phyloP scores from a whole-genome alignment of 1,284 basidiomycete genomes.

The Xerocomus nothofagi region DNA sequence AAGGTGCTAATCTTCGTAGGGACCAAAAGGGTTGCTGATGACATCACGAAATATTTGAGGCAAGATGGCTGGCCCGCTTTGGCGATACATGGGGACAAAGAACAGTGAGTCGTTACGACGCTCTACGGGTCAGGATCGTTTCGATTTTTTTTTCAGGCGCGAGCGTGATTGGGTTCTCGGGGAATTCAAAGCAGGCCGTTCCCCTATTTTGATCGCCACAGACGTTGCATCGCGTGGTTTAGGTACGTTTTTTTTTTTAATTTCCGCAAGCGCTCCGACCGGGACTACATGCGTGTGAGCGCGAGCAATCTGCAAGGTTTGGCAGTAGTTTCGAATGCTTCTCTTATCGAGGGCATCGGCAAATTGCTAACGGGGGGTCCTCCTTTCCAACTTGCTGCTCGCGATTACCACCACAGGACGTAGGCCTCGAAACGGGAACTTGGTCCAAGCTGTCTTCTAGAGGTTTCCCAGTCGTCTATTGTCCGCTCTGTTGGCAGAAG shows the following conservation, averaged over 20 bases:
- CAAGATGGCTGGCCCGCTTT: slow-evolving; percentile 99
- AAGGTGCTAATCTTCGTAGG: slow-evolving; percentile 99
- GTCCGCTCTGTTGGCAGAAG: slow-evolving; percentile 21
- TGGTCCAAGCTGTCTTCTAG: slow-evolving; percentile 18
- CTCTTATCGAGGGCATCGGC: slow-evolving; percentile 23
- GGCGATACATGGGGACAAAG: slow-evolving; percentile 98
- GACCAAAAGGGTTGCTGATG: slow-evolving; percentile 97
- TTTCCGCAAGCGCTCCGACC: slow-evolving; percentile 33
- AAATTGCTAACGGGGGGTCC: slow-evolving; percentile 25
- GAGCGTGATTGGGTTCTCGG: slow-evolving; percentile 99
- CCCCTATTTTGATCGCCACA: slow-evolving; percentile 97
- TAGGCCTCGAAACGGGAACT: slow-evolving; percentile 25
- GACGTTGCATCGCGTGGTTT: slow-evolving; percentile 99
- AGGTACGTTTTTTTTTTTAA: slow-evolving; percentile 78
- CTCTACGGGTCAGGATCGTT: slow-evolving; percentile 11
- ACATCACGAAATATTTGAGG: slow-evolving; percentile 95
- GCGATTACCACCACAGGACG: slow-evolving; percentile 31
- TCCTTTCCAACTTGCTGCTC: slow-evolving; percentile 26
- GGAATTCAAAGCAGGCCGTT: slow-evolving; percentile 98
- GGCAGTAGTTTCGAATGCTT: slow-evolving; percentile 28
- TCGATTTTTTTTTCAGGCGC: slow-evolving; percentile 56
- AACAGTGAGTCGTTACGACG: slow-evolving; percentile 72
- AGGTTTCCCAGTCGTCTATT: slow-evolving; percentile 26
- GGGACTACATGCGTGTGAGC: slow-evolving; percentile 29
- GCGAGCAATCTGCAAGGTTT: slow-evolving; percentile 33